These are phyloP conservation scores for Collybia nuda DNA, from an alignment of 768 basidiomycete species.

Conservation along the genomic window DNA sequence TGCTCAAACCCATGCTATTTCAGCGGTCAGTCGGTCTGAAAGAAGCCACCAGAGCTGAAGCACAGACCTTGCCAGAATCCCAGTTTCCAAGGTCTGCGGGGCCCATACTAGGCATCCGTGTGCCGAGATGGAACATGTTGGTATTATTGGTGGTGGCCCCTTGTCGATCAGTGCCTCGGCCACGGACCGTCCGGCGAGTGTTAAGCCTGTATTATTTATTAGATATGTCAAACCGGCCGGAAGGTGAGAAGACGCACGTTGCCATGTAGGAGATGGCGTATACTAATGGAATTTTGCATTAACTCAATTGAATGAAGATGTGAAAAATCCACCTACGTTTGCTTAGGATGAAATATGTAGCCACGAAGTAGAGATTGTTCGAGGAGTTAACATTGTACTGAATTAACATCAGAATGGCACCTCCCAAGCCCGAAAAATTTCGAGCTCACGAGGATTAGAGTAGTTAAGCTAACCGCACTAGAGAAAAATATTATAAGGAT, in stretches of 20 bases:
- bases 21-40: background rate
- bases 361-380: constrained; percentile 61
- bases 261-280: constrained; percentile 65
- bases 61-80: constrained; percentile 28
- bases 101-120: constrained; percentile 41
- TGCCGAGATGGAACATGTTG: constrained; percentile 52
- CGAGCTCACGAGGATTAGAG: constrained; percentile 52
- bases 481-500: constrained; percentile 1
- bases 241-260: constrained; percentile 39
- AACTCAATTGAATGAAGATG: background rate
- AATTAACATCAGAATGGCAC: no score
- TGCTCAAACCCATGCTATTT: constrained; percentile 3
- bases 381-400: constrained; percentile 56
- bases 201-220: constrained; percentile 45
- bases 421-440: no score
- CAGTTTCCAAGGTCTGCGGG: constrained; percentile 31
- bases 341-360: constrained; percentile 62
- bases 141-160: constrained; percentile 37
- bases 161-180: constrained; percentile 53
- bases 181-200: constrained; percentile 53
- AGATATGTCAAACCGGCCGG: background rate
- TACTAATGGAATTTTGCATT: constrained; percentile 32
- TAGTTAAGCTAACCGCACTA: constrained; percentile 46
- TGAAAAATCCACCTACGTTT: constrained; percentile 47
- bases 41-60: background rate